Conservation (phyloP, 1,139 yeast species). For the Hyphopichia buzzinii region DNA sequence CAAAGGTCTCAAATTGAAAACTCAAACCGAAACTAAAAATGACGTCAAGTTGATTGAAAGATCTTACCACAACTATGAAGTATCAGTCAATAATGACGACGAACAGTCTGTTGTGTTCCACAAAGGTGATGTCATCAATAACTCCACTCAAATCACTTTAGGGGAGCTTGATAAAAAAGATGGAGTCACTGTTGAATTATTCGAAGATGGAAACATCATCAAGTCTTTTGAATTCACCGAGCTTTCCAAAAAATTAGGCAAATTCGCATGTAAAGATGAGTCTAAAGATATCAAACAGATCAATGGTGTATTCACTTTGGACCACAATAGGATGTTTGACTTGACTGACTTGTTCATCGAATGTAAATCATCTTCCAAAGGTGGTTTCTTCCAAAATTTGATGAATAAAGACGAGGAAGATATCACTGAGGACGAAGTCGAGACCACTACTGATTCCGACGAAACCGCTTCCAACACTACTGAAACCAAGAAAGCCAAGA, state of each 20-base stretch:
- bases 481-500: slow-evolving; percentile 17
- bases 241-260: slow-evolving; percentile 34
- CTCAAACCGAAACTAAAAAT: slow-evolving; percentile 53
- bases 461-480: slow-evolving; percentile 14
- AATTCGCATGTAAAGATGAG: slow-evolving; percentile 44
- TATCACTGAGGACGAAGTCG: slow-evolving; percentile 7
- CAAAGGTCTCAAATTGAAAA: slow-evolving; percentile 61
- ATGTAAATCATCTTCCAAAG: slow-evolving; percentile 25
- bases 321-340: slow-evolving; percentile 50
- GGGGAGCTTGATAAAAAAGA: slow-evolving; percentile 25
- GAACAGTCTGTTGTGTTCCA: slow-evolving; percentile 39
- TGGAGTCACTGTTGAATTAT: slow-evolving; percentile 42
- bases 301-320: slow-evolving; percentile 45
- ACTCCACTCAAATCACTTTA: slow-evolving; percentile 28
- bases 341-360: slow-evolving; percentile 40
- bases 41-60: slow-evolving; percentile 63
- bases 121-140: slow-evolving; percentile 36
- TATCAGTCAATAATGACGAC: slow-evolving; percentile 31
- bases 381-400: slow-evolving; percentile 25
- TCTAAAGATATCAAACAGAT: slow-evolving; percentile 18
- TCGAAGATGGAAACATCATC: slow-evolving; percentile 54
- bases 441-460: slow-evolving; percentile 8
- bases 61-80: slow-evolving; percentile 41
- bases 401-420: slow-evolving; percentile 21
- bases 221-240: slow-evolving; percentile 33